These are phyloP conservation scores for Chlorella sp. DNA, from an alignment of 139 green algal genomes.

Conservation along the genomic window DNA sequence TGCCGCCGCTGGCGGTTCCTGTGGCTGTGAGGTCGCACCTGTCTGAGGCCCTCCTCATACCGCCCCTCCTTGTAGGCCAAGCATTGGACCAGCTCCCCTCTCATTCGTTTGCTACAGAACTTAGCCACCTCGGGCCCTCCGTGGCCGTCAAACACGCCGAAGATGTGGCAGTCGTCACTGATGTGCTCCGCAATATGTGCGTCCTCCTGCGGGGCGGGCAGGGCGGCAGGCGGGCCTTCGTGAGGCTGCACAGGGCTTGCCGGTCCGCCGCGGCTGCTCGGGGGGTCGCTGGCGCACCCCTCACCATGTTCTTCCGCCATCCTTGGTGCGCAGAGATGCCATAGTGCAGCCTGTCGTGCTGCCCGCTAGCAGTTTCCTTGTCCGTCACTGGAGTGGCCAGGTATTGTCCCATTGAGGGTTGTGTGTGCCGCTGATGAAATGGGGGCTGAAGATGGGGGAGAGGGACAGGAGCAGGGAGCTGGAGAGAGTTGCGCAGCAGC, in stretches of 20 bases:
- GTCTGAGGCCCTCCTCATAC: constrained; percentile 69
- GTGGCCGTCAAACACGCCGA: constrained; percentile 90
- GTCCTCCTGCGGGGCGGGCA: constrained; percentile 31
- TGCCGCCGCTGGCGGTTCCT: too few relatives aligned
- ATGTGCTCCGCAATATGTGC: constrained; percentile 38
- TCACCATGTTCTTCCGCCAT: constrained; percentile 41
- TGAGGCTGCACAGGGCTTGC: background rate
- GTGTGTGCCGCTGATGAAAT: too few relatives aligned
- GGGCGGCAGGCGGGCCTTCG: background rate
- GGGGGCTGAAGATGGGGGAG: too few relatives aligned
- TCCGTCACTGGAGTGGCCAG: constrained; percentile 7
- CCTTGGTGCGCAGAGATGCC: constrained; percentile 47
- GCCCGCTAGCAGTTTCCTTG: background rate
- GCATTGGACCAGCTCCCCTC: constrained; percentile 70
- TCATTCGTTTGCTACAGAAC: constrained; percentile 86
- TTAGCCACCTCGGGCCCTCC: constrained; percentile 81
- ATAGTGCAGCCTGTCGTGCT: constrained; percentile 11
- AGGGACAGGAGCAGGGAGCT: too few relatives aligned
- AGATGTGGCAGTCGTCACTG: constrained; percentile 60
- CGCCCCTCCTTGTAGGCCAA: constrained; percentile 64
- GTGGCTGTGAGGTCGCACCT: constrained; percentile 28
- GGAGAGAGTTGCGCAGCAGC: too few relatives aligned
- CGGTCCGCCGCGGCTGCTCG: background rate
- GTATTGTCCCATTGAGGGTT: constrained; percentile 5
- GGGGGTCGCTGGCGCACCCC: background rate